Evolutionary conservation across 2,329 filamentous ascomycete genomes (phyloP).

Genomic region (Endothia cerciana): DNA sequence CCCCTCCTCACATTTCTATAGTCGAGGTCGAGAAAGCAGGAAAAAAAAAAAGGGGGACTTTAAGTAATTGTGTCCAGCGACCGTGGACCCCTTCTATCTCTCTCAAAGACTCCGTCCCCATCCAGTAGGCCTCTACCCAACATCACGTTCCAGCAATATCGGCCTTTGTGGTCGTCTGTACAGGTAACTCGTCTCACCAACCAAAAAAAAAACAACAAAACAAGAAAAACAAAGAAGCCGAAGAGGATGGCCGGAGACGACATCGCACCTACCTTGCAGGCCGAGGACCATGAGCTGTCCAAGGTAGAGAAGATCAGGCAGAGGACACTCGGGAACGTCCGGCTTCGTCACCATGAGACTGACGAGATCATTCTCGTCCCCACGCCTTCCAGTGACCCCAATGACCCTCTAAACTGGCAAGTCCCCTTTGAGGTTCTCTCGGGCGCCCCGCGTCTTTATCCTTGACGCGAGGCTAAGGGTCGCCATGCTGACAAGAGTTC

Average conservation of each 20-base stretch:
- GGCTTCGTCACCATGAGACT: slow-evolving; percentile 45
- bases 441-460: neutral
- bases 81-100: no score
- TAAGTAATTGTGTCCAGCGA: neutral
- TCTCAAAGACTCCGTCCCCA: no score
- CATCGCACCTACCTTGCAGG: slow-evolving; percentile 30
- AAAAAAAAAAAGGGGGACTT: neutral
- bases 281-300: slow-evolving; percentile 26
- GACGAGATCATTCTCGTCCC: slow-evolving; percentile 57
- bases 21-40: neutral
- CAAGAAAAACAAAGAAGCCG: neutral
- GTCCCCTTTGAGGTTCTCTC: slow-evolving; percentile 22
- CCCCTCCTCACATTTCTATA: neutral
- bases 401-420: slow-evolving; percentile 59
- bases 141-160: neutral
- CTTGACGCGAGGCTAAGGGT: slow-evolving; percentile 26
- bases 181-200: neutral
- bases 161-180: neutral
- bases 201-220: no score
- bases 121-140: no score
- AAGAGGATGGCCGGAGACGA: slow-evolving; percentile 27
- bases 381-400: slow-evolving; percentile 51
- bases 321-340: slow-evolving; percentile 46
- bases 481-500: slow-evolving; percentile 7
- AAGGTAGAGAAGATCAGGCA: slow-evolving; percentile 29